Evolutionary conservation across 2,329 filamentous ascomycete genomes (phyloP).

Genomic region (Talaromyces islandicus): DNA sequence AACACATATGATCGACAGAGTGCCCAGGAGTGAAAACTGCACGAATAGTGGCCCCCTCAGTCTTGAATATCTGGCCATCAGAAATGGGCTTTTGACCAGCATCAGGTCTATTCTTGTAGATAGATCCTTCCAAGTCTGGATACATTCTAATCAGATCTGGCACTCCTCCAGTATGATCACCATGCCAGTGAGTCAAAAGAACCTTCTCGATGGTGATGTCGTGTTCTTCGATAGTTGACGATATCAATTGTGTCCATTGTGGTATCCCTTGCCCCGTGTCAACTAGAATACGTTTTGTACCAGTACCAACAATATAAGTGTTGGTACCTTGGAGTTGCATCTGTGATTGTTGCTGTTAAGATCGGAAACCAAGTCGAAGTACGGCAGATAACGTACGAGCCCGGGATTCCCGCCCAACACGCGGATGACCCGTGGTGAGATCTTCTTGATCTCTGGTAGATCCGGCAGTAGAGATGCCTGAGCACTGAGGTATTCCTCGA

Average conservation of each 20-base stretch:
- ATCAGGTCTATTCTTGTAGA: slow-evolving; percentile 35
- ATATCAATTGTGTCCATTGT: neutral
- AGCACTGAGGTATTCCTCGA: slow-evolving; percentile 42
- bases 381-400: slow-evolving; percentile 22
- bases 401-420: slow-evolving; percentile 41
- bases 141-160: slow-evolving; percentile 31
- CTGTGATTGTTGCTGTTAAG: slow-evolving; percentile 10
- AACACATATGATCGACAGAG: slow-evolving; percentile 68
- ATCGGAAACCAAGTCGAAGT: neutral
- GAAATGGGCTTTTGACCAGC: slow-evolving; percentile 25
- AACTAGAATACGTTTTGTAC: slow-evolving; percentile 26
- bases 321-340: slow-evolving; percentile 37
- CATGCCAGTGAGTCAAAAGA: slow-evolving; percentile 41
- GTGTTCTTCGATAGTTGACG: neutral
- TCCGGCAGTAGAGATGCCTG: slow-evolving; percentile 33
- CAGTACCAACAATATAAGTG: slow-evolving; percentile 35
- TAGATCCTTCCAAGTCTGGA: slow-evolving; percentile 18
- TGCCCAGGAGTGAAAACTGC: slow-evolving; percentile 58
- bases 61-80: slow-evolving; percentile 31
- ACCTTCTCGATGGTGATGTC: slow-evolving; percentile 16
- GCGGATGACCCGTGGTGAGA: slow-evolving; percentile 38
- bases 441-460: slow-evolving; percentile 34
- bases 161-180: slow-evolving; percentile 39
- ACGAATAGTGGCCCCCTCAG: slow-evolving; percentile 35
- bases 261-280: slow-evolving; percentile 23